Conservation (phyloP, 2,329 filamentous ascomycete species). For the Thermomyces lanuginosus region DNA sequence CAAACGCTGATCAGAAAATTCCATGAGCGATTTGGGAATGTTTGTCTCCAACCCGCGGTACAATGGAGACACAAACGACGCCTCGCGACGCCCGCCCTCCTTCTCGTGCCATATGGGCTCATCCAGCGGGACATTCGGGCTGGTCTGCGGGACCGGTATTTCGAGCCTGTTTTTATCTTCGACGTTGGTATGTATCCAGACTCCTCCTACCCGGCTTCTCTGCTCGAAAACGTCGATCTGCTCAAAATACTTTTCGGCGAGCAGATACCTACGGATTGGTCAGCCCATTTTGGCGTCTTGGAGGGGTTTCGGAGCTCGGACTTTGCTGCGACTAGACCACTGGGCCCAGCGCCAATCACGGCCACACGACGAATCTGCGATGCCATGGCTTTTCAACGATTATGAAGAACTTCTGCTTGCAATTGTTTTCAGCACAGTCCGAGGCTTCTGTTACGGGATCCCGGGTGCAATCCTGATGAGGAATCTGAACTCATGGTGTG, state of each 20-base stretch:
- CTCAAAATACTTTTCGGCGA: constrained; percentile 53
- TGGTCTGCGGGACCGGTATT: constrained; percentile 50
- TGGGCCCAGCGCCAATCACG: constrained; percentile 5
- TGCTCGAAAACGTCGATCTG: constrained; percentile 70
- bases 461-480: too few relatives aligned
- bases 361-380: too few relatives aligned
- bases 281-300: too few relatives aligned
- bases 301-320: too few relatives aligned
- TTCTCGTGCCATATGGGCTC: constrained; percentile 38
- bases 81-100: constrained; percentile 17
- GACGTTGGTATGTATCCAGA: constrained; percentile 63
- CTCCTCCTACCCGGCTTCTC: constrained; percentile 56
- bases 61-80: constrained; percentile 64
- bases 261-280: constrained; percentile 58
- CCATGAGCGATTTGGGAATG: constrained; percentile 68
- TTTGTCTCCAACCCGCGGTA: constrained; percentile 77
- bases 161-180: constrained; percentile 25
- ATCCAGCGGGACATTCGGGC: constrained; percentile 44
- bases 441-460: too few relatives aligned
- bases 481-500: too few relatives aligned
- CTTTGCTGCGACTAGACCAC: constrained; percentile 4
- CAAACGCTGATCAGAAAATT: constrained; percentile 56
- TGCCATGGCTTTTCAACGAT: too few relatives aligned
- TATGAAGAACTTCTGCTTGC: too few relatives aligned
- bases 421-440: too few relatives aligned